These are phyloP conservation scores for Trametes versicolor DNA, from an alignment of 1,284 basidiomycete genomes.

Conservation along the genomic window DNA sequence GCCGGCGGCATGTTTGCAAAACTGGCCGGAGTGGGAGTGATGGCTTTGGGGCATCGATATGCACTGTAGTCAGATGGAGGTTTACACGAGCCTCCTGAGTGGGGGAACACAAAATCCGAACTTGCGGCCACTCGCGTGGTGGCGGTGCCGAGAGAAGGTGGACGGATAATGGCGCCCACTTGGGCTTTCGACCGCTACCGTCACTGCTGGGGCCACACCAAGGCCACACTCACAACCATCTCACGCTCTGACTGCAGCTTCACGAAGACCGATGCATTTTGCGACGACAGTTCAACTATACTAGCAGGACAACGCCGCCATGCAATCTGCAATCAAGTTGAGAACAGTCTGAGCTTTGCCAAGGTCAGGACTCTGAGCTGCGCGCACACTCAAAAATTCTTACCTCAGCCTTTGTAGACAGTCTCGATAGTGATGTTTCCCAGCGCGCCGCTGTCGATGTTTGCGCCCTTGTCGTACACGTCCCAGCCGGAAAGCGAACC, in stretches of 20 bases:
- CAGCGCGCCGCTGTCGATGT: conserved; percentile 12
- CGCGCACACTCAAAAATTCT: neutral
- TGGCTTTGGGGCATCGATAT: conserved; percentile 84
- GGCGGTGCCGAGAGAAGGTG: too few relatives aligned
- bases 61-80: neutral
- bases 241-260: too few relatives aligned
- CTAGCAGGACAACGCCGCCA: neutral
- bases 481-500: neutral
- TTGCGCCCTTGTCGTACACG: conserved; percentile 10
- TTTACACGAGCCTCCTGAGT: neutral
- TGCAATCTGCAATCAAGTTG: neutral
- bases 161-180: too few relatives aligned
- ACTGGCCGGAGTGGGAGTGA: conserved; percentile 97
- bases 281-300: too few relatives aligned
- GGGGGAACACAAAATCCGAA: neutral
- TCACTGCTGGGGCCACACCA: too few relatives aligned
- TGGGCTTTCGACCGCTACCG: too few relatives aligned
- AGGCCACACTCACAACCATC: too few relatives aligned
- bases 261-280: too few relatives aligned
- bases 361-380: neutral
- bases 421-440: conserved; percentile 13
- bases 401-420: neutral
- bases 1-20: conserved; percentile 90
- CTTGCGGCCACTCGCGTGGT: too few relatives aligned
- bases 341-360: too few relatives aligned